Conservation (phyloP, 2,329 filamentous ascomycete species). For the Macroventuria anomochaeta region DNA sequence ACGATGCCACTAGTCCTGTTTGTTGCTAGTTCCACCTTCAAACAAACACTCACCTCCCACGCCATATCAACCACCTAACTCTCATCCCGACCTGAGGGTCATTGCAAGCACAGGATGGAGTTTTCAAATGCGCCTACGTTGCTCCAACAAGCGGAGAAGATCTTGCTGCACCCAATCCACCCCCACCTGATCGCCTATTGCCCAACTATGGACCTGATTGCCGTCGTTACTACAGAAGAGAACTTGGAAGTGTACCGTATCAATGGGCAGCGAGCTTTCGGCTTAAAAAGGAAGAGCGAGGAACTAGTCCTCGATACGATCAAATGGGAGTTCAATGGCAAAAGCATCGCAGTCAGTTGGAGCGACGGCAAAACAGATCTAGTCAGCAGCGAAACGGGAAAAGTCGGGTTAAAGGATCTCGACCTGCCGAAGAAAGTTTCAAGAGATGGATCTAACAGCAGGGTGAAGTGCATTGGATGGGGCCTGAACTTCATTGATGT, state of each 20-base stretch:
- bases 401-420: constrained; percentile 71
- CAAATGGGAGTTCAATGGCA: constrained; percentile 61
- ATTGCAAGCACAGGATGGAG: constrained; percentile 3
- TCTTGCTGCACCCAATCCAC: constrained; percentile 57
- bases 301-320: constrained; percentile 46
- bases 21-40: background rate
- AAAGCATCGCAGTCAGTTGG: constrained; percentile 82
- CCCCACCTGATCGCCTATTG: constrained; percentile 73
- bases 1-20: constrained; percentile 12
- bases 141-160: constrained; percentile 51
- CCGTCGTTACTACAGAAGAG: constrained; percentile 71
- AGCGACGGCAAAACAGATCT: constrained; percentile 79
- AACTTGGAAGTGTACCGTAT: constrained; percentile 79
- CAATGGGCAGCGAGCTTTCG: constrained; percentile 74
- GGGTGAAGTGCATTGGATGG: constrained; percentile 60
- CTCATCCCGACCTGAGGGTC: constrained; percentile 6
- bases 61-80: background rate
- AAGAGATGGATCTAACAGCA: background rate
- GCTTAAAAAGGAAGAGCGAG: constrained; percentile 52
- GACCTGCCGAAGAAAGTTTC: constrained; percentile 19
- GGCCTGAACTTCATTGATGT: constrained; percentile 62
- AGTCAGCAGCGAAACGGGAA: constrained; percentile 80
- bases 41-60: constrained; percentile 4
- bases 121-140: constrained; percentile 22
- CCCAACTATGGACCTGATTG: constrained; percentile 84